Base-by-base conservation (phyloP, 1,139 yeast genomes). In the Geotrichum cucujoidarum region DNA sequence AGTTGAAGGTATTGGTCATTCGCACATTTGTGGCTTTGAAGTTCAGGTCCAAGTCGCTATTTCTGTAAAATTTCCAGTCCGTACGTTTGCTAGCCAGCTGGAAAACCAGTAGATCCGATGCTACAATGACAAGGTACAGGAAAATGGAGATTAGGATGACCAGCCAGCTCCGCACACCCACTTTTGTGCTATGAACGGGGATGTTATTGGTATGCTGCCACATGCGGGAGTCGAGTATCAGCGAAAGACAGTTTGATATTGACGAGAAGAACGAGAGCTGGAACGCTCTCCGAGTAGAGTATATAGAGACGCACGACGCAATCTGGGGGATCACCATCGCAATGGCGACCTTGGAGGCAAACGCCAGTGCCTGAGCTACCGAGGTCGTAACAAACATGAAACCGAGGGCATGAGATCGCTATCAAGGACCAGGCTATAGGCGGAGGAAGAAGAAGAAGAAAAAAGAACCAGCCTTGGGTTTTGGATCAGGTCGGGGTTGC, bases 251-350 rank as follows among this genome's bases (percentile, higher is more conserved):
- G 22, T 31, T 22, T 7, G 37, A 40, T 3, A 40, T 16, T 2
- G 37, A 30, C 18, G 43, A 30, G 21, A 40, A 40, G 16, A 40
- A 40, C 2, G 37, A 2, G 3, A 40, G 13, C n/a, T 40, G 43
- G 10, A 40, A 20, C 4, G 43, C 43, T 22, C 22, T 30, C n/a
- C 43, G 18, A 5, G 36, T 13, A 3, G 43, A 40, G 22, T 40
- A 40, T 10, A 31, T 31, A 7, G 43, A 31, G 1, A 40, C 8
- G 20, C 31, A 20, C 2, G 36, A 13, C 1, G 37, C 37, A 5
- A 40, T 4, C 31, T 40, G 43, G 11, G 43, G 43, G n/a, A 40
- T 40, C 5, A 40, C 30, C 43, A 40, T 30, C 4, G 43, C 43
- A 11, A 30, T 40, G 18, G 30, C 43, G 7, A 40, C 37, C 22